Evolutionary conservation across 768 basidiomycete species (phyloP).

Genomic region (Artomyces pyxidatus): DNA sequence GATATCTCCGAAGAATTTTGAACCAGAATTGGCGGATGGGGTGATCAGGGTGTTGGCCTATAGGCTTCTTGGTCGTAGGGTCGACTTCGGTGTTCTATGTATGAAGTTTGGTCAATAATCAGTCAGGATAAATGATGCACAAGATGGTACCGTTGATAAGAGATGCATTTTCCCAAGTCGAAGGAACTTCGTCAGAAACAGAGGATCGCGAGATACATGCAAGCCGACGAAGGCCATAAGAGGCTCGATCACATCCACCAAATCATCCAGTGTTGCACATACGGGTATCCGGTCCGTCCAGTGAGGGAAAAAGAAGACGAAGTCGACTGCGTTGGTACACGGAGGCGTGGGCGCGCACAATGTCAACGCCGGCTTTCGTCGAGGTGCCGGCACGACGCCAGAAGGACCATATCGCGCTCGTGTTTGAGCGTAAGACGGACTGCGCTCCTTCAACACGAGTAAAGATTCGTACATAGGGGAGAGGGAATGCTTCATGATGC

Average conservation of each 20-base stretch:
- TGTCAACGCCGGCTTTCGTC: constrained; percentile 62
- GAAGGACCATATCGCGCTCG: constrained; percentile 55
- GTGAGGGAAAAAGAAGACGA: constrained; percentile 85
- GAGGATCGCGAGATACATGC: constrained; percentile 70
- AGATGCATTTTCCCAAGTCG: constrained; percentile 68
- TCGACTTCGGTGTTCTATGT: constrained; percentile 38
- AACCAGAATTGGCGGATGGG: constrained; percentile 80
- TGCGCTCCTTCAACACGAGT: constrained; percentile 50
- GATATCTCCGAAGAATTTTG: constrained; percentile 64
- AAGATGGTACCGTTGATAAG: constrained; percentile 39
- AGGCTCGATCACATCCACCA: constrained; percentile 70
- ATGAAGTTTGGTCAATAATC: constrained; percentile 4
- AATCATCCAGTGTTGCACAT: constrained; percentile 56
- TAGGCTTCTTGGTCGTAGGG: constrained; percentile 51
- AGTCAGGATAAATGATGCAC: constrained; percentile 2
- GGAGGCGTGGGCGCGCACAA: constrained; percentile 76
- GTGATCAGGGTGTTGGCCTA: constrained; percentile 45
- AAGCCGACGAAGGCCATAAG: constrained; percentile 74
- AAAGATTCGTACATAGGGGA: constrained; percentile 51
- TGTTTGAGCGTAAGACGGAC: constrained; percentile 52
- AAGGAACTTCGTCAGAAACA: constrained; percentile 72
- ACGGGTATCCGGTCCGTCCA: constrained; percentile 70
- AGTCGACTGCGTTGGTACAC: constrained; percentile 62
- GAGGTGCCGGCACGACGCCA: constrained; percentile 42
- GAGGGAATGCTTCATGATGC: constrained; percentile 63